Base-by-base conservation (phyloP, 1,139 yeast genomes). In the Taphrina flavorubra region DNA sequence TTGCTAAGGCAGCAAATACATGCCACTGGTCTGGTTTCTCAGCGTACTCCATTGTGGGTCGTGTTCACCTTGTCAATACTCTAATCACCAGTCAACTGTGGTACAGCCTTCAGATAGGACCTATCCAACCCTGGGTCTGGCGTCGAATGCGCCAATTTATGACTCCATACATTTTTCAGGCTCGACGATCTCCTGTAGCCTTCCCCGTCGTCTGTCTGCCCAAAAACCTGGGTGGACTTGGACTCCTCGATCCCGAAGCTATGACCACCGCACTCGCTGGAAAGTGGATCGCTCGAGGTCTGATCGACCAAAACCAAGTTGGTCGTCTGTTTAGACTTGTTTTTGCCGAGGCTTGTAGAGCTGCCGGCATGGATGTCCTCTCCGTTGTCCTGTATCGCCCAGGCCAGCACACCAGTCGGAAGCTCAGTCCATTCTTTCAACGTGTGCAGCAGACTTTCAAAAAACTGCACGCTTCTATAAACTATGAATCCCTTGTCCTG, bases 51-150 rank as follows among this genome's bases (percentile, higher is more conserved):
- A 7, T 51, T 7, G 18, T 51, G 7, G 56, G 56, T 6, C 6
- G 56, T 7, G 56, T 51, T 7, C 10, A 51, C 34, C 8, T 51
- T n/a, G 34, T 51, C 34, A 51, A 51, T 25, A 11, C 25, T 8
- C 34, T 51, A 18, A 20, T 51, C 7, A 11, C 34, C 8, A 51
- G 56, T 34, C 10, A 51, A 25, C 10, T 51, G 56, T 51, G 56
- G 56, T 51, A 51, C 34, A 7, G 20, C 34, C 56, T 51, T 10
- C 56, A 51, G 56, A 51, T 51, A 11, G 56, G 56, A 8, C 56
- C 56, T n/a, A 51, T 51, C 7, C 25, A 20, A 10, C 56, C 56
- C 8, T 51, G 56, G 56, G 20, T 51, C 8, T n/a, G 10, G 8
- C 8, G 14, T 20, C 8, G 34, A 20, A 14, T 51, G 36, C n/a